Base-by-base conservation (phyloP, 176 grass and related monocot genomes). In the Guadua angustifolia region DNA sequence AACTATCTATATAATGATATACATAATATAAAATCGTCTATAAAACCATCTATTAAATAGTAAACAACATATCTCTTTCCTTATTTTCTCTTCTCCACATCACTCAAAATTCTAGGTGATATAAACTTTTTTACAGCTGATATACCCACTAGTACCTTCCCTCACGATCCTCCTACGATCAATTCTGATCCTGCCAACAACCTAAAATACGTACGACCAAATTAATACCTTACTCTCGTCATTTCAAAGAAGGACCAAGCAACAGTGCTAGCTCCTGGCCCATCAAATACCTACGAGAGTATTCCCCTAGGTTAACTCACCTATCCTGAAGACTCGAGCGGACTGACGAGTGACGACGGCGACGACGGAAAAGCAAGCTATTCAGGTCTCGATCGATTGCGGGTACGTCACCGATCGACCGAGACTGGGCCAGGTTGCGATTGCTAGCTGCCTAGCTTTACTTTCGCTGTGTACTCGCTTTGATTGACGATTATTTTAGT, bases 401-500 rank as follows among this genome's bases (percentile, higher is more conserved):
- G 71, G 50, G 29, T 8, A 56, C 86, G 44, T 83, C 80, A 78
- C 49, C 14, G 61, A 84, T 79, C 40, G 75, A 22, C 25, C 5
- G 18, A 45, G 43, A 84, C 79, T 39, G 69, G 24, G 19, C 71
- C 42, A 24, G 77, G 66, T 69, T 38, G 55, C 66, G 6, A 53
- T 76, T 17, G 17, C 17, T 7, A 32, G 24, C 71, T 84, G 78
- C 78, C 17, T 7, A 32, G 24, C 71, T 84, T 82, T 82, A 46
- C 78, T 82, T 82, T 82, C 19, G 3, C 65, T 0, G 29, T 74
- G 88, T 79, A 83, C 84, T 43, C 79, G 88, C 79, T 12, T 12
- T 78, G 88, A 86, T 86, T 86, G 66, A n/a, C 81, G 79, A 45
- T 83, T 90, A 86, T 83, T 86, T 90, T 86, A 90, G 62, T 39